Evolutionary conservation across 2,329 filamentous ascomycete species (phyloP).

Genomic region (Penicillium sp.): DNA sequence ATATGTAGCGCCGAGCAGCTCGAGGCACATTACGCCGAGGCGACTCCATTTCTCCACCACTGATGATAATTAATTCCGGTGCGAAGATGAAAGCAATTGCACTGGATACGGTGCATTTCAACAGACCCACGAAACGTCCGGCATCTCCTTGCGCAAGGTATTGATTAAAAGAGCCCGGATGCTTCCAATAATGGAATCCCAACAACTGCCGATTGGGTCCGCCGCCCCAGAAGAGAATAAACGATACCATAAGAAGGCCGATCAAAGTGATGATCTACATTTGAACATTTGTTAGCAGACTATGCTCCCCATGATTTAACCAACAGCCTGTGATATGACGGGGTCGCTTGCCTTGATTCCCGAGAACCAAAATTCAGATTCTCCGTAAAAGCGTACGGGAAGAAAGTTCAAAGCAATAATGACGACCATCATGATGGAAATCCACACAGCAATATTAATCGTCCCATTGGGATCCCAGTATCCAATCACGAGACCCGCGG

Average conservation of each 20-base stretch:
- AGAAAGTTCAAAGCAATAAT: constrained; percentile 53
- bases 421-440: constrained; percentile 60
- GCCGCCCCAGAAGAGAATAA: constrained; percentile 59
- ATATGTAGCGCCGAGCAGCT: constrained; percentile 61
- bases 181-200: constrained; percentile 53
- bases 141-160: constrained; percentile 48
- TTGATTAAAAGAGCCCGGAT: constrained; percentile 50
- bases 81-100: constrained; percentile 58
- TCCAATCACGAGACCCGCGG: constrained; percentile 63
- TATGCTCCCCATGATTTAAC: not conserved
- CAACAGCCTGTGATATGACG: not conserved
- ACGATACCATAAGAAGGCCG: constrained; percentile 52
- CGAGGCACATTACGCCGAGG: constrained; percentile 60
- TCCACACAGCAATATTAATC: constrained; percentile 50
- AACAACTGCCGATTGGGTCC: constrained; percentile 52
- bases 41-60: constrained; percentile 58
- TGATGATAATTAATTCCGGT: constrained; percentile 56
- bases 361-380: constrained; percentile 57
- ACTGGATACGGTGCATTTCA: constrained; percentile 52
- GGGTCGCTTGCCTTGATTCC: constrained; percentile 39
- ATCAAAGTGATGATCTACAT: constrained; percentile 49
- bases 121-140: constrained; percentile 54
- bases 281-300: not conserved
- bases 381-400: constrained; percentile 53
- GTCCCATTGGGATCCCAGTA: constrained; percentile 54